These are phyloP conservation scores for Plasmodium adleri DNA, from an alignment of 169 alveolate species.

Conservation along the genomic window DNA sequence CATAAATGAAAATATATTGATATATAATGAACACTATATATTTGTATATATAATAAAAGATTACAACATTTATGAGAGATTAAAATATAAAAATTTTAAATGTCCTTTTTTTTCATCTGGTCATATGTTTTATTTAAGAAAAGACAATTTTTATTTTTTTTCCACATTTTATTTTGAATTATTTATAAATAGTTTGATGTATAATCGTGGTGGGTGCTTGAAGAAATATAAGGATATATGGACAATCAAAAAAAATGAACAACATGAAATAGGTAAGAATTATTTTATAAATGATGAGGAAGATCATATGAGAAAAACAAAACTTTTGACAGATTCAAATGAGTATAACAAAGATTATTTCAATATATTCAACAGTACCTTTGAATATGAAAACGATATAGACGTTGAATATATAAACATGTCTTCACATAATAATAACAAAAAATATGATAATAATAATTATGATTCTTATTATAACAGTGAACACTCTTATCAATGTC, in stretches of 20 bases:
- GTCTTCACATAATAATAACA: neutral
- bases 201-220: neutral
- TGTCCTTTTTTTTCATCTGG: constrained; percentile 9
- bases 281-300: neutral
- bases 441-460: no score
- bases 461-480: no score
- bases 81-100: constrained; percentile 15
- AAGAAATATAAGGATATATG: neutral
- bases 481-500: no score
- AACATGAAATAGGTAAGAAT: neutral
- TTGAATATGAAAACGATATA: no score
- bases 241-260: neutral
- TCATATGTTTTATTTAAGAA: neutral
- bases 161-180: constrained; percentile 21
- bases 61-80: constrained; percentile 44
- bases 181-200: constrained; percentile 9
- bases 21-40: constrained; percentile 38
- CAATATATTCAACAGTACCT: no score
- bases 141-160: constrained; percentile 26
- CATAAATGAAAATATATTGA: constrained; percentile 10
- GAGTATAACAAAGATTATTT: no score
- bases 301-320: neutral
- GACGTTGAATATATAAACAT: no score
- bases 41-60: constrained; percentile 28
- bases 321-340: neutral